Conservation (phyloP, 2,329 filamentous ascomycete genomes). For the Monilinia aucupariae region DNA sequence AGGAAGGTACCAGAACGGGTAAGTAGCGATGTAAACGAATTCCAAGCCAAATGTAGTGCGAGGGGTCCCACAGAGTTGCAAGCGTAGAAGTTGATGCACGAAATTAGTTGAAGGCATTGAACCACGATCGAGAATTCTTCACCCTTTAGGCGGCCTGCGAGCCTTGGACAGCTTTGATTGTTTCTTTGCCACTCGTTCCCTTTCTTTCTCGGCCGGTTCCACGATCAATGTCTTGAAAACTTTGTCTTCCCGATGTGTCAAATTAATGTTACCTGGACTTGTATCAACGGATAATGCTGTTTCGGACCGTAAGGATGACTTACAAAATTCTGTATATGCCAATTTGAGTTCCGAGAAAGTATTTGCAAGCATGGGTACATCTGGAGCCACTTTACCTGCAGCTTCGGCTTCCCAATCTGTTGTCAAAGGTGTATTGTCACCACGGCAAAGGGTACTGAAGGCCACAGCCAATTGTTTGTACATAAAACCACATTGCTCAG, state of each 20-base stretch:
- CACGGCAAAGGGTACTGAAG: slow-evolving; percentile 22
- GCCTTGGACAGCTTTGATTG: not conserved
- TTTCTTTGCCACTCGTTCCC: slow-evolving; percentile 9
- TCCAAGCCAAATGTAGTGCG: not conserved
- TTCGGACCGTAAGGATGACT: not conserved
- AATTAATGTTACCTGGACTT: slow-evolving; percentile 4
- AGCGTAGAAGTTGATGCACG: not conserved
- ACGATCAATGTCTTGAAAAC: slow-evolving; percentile 20
- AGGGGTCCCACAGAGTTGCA: no score
- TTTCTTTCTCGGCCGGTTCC: slow-evolving; percentile 10
- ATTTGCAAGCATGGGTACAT: slow-evolving; percentile 3
- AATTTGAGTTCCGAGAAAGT: slow-evolving; percentile 17
- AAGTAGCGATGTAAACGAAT: not conserved
- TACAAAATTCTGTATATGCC: slow-evolving; percentile 8
- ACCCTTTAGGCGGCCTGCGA: not conserved
- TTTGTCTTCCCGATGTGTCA: slow-evolving; percentile 21
- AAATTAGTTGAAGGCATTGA: not conserved
- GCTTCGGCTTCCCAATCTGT: slow-evolving; percentile 19
- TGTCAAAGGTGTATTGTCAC: slow-evolving; percentile 21
- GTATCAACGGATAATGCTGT: not conserved
- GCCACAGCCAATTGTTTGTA: slow-evolving; percentile 22
- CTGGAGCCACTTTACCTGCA: not conserved
- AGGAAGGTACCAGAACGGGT: no score
- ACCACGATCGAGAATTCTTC: not conserved
- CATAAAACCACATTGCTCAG: slow-evolving; percentile 22